A percentile compares a stretch with the other conserved stretches of the same genome.
Evolutionary conservation across 225 moss, liverwort and hornwort species (phyloP).

Genomic region (Physcomitrellopsis africana): DNA sequence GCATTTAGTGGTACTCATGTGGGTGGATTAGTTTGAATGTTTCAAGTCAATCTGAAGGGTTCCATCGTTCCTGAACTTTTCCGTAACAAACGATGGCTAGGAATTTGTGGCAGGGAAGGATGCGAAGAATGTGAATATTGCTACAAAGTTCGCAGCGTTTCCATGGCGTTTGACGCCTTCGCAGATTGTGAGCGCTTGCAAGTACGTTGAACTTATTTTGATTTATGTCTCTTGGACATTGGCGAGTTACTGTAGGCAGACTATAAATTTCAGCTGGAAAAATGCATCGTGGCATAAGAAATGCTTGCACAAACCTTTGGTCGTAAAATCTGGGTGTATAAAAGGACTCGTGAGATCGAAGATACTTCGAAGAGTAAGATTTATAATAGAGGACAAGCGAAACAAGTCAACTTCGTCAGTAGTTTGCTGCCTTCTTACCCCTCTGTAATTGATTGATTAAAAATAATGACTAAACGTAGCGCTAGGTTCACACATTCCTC

Average conservation of each 20-base stretch:
- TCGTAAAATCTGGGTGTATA: not conserved
- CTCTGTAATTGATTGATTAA: not conserved
- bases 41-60: not conserved
- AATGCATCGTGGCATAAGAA: not conserved
- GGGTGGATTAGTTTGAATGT: not conserved
- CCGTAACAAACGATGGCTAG: not conserved
- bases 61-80: not conserved
- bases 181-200: constrained; percentile 98
- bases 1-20: not conserved
- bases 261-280: not conserved
- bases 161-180: constrained; percentile 91
- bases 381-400: not conserved
- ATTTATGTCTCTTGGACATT: not conserved
- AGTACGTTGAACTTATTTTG: constrained; percentile 58
- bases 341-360: not conserved
- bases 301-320: not conserved
- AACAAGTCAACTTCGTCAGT: not conserved
- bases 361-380: not conserved
- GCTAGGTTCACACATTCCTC: not conserved
- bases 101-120: constrained; percentile 36
- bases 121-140: constrained; percentile 73
- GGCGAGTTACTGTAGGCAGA: not conserved
- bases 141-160: constrained; percentile 96
- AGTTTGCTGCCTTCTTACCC: not conserved
- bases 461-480: not conserved